Evolutionary conservation across 305 asterid genomes (phyloP).

Genomic region (Solanum hybrid): DNA sequence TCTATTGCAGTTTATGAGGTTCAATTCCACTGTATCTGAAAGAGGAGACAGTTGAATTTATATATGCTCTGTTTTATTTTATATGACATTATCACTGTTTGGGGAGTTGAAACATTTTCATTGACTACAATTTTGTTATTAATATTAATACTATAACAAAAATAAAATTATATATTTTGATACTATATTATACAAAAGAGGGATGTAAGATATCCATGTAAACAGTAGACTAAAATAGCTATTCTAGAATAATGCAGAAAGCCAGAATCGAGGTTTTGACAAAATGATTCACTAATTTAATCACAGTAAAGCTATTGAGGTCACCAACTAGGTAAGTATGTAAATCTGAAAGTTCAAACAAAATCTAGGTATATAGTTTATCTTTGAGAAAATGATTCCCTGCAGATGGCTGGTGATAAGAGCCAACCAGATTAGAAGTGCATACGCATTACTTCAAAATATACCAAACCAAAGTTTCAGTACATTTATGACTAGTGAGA

Average conservation of each 20-base stretch:
- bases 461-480: neutral
- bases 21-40: neutral
- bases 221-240: neutral
- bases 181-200: neutral
- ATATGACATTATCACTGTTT: neutral
- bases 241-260: neutral
- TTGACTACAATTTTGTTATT: neutral
- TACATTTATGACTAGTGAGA: constrained; percentile 1
- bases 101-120: neutral
- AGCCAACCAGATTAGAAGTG: neutral
- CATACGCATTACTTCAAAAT: neutral
- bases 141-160: neutral
- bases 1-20: neutral
- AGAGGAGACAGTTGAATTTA: neutral
- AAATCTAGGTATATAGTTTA: neutral
- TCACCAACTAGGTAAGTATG: neutral
- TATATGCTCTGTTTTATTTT: neutral
- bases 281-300: neutral
- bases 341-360: neutral
- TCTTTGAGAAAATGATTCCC: neutral
- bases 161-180: neutral
- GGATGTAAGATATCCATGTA: neutral
- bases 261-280: neutral
- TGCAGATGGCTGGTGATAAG: neutral
- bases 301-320: neutral